A percentile compares a stretch with the other conserved stretches of the same genome.
Evolutionary conservation across 1,284 basidiomycete genomes (phyloP).

Genomic region (Ganoderma boninense): DNA sequence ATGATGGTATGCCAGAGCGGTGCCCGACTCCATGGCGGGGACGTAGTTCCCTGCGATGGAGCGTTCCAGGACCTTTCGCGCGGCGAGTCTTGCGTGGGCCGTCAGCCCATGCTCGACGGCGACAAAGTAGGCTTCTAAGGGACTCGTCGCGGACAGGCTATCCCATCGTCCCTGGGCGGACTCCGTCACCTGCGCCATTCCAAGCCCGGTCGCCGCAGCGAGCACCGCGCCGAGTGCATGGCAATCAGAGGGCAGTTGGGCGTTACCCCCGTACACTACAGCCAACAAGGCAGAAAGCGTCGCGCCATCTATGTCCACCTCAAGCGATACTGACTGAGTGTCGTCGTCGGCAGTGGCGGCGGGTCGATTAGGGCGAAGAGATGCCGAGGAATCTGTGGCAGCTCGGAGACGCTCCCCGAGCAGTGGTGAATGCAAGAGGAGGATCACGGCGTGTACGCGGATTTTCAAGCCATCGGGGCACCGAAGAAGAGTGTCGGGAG

Average conservation of each 20-base stretch:
- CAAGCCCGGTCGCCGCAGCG: conserved; percentile 7
- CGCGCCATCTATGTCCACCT: neutral
- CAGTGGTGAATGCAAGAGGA: neutral
- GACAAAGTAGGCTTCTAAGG: neutral
- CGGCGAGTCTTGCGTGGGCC: neutral
- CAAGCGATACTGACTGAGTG: too few species aligned
- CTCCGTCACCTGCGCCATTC: neutral
- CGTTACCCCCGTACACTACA: neutral
- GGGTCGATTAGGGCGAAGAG: too few species aligned
- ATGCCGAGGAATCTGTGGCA: too few species aligned
- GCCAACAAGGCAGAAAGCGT: neutral
- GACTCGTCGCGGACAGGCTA: neutral
- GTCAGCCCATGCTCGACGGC: neutral
- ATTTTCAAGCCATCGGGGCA: conserved; percentile 57
- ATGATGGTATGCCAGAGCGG: conserved; percentile 5
- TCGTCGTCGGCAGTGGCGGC: too few species aligned
- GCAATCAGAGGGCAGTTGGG: neutral
- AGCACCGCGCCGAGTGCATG: neutral
- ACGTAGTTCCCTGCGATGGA: neutral
- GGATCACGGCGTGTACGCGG: conserved; percentile 33
- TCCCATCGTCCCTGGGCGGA: neutral
- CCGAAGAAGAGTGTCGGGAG: conserved; percentile 51
- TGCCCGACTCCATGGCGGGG: neutral
- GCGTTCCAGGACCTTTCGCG: neutral
- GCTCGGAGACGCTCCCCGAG: neutral